A percentile compares a stretch with the other conserved stretches of the same genome.
These are phyloP conservation scores for Helianthus annuus DNA, from an alignment of 129 eudicot species.

Conservation along the genomic window DNA sequence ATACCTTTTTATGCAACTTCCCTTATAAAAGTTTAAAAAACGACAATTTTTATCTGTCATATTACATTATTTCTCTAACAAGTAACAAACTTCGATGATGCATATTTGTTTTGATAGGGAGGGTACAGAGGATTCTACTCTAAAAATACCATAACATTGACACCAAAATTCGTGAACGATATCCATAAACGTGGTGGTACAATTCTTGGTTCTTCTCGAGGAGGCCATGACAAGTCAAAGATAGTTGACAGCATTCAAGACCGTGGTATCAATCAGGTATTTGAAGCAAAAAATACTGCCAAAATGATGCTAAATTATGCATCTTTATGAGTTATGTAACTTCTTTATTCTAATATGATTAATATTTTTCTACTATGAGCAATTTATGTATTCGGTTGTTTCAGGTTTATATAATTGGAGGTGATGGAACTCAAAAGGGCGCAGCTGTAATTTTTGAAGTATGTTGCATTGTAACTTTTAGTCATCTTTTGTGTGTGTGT, in stretches of 20 bases:
- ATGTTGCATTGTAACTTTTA: slow-evolving; percentile 21
- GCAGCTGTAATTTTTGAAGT: slow-evolving; percentile 79
- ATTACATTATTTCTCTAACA: not conserved
- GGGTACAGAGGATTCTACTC: slow-evolving; percentile 93
- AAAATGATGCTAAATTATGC: not conserved
- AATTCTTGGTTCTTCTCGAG: slow-evolving; percentile 81
- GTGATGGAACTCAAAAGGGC: slow-evolving; percentile 86
- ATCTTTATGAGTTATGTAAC: not conserved
- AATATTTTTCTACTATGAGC: slow-evolving; percentile 7
- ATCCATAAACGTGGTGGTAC: slow-evolving; percentile 98
- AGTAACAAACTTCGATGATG: not conserved
- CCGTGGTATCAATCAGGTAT: slow-evolving; percentile 90
- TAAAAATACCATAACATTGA: slow-evolving; percentile 59
- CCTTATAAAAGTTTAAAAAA: not conserved
- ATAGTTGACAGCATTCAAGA: slow-evolving; percentile 95
- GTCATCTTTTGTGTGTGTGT: not conserved
- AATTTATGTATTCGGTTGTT: slow-evolving; percentile 25
- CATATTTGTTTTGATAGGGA: slow-evolving; percentile 52
- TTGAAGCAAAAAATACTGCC: slow-evolving; percentile 11
- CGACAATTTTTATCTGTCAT: not conserved
- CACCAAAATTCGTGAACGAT: slow-evolving; percentile 74
- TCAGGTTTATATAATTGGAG: slow-evolving; percentile 87
- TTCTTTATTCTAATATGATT: no score
- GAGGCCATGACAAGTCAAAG: slow-evolving; percentile 80
- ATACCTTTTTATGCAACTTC: no score